These are phyloP conservation scores for Filobasidium wieringae DNA, from an alignment of 768 basidiomycete genomes.

Conservation along the genomic window DNA sequence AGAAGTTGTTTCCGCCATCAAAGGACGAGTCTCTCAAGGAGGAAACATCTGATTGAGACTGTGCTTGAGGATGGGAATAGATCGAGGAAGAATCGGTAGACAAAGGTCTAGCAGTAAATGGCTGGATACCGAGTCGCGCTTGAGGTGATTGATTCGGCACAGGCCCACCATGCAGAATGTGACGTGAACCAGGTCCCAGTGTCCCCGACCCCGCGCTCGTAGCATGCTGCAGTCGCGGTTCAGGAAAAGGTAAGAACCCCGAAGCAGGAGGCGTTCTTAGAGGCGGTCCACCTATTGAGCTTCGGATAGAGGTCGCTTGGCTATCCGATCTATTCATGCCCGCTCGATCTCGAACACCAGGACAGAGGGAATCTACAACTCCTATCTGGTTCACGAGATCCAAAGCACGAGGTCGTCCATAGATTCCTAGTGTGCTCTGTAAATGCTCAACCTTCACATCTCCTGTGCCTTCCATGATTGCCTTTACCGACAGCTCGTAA, in stretches of 20 bases:
- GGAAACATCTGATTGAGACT: conserved; percentile 11
- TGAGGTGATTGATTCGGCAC: not conserved
- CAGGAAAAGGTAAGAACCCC: not conserved
- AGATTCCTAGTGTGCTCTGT: conserved; percentile 26
- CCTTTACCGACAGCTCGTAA: conserved; percentile 65
- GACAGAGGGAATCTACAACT: conserved; percentile 11
- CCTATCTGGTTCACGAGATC: conserved; percentile 25
- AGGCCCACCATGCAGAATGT: no score
- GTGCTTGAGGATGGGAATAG: conserved; percentile 7
- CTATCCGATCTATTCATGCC: not conserved
- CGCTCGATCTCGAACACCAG: not conserved
- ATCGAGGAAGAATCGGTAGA: conserved; percentile 12
- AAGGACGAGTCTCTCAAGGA: not conserved
- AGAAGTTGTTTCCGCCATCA: not conserved
- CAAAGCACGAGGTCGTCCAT: conserved; percentile 19
- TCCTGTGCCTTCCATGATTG: conserved; percentile 55
- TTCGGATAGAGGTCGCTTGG: not conserved
- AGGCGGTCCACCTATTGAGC: not conserved
- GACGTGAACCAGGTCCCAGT: conserved; percentile 6
- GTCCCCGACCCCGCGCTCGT: no score
- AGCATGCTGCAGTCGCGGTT: not conserved
- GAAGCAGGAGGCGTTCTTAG: not conserved
- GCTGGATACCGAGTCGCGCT: not conserved
- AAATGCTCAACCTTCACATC: conserved; percentile 26
- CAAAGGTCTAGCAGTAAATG: conserved; percentile 7